These are phyloP conservation scores for Chlorella sp. DNA, from an alignment of 139 green algal species.

Conservation along the genomic window DNA sequence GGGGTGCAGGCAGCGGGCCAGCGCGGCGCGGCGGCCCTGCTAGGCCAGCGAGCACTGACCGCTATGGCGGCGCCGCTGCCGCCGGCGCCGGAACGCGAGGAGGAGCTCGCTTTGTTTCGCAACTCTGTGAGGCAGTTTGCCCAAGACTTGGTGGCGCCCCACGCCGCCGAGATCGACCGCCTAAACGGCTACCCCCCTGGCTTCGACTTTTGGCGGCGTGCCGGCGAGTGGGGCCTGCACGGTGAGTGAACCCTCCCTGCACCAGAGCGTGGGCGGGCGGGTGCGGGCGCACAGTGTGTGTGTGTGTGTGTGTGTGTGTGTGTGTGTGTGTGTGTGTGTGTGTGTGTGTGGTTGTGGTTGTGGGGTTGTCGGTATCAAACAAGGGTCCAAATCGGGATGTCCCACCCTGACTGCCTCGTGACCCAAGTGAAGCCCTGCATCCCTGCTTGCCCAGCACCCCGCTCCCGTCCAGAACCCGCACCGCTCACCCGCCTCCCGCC, in stretches of 20 bases:
- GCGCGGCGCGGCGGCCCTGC: neutral
- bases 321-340: no score
- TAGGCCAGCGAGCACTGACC: neutral
- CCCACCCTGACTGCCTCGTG: no score
- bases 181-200: slow-evolving; percentile 82
- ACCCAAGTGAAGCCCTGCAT: no score
- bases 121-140: slow-evolving; percentile 75
- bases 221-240: slow-evolving; percentile 88
- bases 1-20: neutral
- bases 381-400: no score
- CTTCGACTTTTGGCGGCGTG: slow-evolving; percentile 85
- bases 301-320: no score
- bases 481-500: no score
- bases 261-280: no score
- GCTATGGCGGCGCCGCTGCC: neutral
- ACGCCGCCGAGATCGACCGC: slow-evolving; percentile 78
- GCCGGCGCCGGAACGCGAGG: neutral
- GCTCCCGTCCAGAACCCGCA: no score
- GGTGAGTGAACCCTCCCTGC: slow-evolving; percentile 52
- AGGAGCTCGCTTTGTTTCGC: slow-evolving; percentile 63
- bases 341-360: no score
- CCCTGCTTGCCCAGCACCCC: no score
- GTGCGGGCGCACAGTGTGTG: no score
- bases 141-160: slow-evolving; percentile 71
- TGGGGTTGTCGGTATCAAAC: no score